A percentile compares a stretch with the other conserved stretches of the same genome.
Conservation (phyloP, 176 grass and related monocot genomes). For the Zizania latifolia region DNA sequence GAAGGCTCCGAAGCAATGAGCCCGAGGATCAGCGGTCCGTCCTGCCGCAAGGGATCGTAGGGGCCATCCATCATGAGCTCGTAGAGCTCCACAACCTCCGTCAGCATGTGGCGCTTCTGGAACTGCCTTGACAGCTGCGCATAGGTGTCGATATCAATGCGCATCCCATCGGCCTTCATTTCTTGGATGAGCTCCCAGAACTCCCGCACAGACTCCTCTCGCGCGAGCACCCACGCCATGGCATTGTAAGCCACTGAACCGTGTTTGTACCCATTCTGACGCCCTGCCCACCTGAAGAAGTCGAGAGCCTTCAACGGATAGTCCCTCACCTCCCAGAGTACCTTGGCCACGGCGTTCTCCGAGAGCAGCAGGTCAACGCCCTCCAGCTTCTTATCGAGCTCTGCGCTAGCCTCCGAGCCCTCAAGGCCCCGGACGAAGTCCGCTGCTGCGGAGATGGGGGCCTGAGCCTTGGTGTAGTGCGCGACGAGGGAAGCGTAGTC, state of each 20-base stretch:
- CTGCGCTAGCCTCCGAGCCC: neutral
- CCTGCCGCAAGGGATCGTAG: slow-evolving; percentile 59
- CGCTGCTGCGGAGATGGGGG: slow-evolving; percentile 23
- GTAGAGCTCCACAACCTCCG: slow-evolving; percentile 62
- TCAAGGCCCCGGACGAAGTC: slow-evolving; percentile 25
- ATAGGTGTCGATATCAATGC: slow-evolving; percentile 84
- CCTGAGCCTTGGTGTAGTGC: slow-evolving; percentile 29
- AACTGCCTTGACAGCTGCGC: slow-evolving; percentile 69
- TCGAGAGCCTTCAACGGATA: slow-evolving; percentile 46
- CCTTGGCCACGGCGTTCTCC: slow-evolving; percentile 41
- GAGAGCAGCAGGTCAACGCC: slow-evolving; percentile 33
- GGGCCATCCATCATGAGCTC: slow-evolving; percentile 94
- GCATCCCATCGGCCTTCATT: slow-evolving; percentile 52
- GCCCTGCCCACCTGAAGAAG: slow-evolving; percentile 67
- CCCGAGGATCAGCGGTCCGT: slow-evolving; percentile 59
- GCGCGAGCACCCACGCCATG: slow-evolving; percentile 55
- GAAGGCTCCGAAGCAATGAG: slow-evolving; percentile 41
- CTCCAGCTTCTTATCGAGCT: slow-evolving; percentile 35
- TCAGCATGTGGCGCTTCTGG: slow-evolving; percentile 59
- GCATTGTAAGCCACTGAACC: slow-evolving; percentile 62
- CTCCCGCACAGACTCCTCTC: slow-evolving; percentile 47
- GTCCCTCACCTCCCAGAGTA: slow-evolving; percentile 58
- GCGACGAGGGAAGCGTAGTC: slow-evolving; percentile 48
- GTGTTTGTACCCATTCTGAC: slow-evolving; percentile 37
- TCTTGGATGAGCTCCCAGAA: slow-evolving; percentile 62